Evolutionary conservation across 257 asterid species (phyloP), one percentile per base, ranked within the genome.

Genomic region (Leptodermis oblonga): DNA sequence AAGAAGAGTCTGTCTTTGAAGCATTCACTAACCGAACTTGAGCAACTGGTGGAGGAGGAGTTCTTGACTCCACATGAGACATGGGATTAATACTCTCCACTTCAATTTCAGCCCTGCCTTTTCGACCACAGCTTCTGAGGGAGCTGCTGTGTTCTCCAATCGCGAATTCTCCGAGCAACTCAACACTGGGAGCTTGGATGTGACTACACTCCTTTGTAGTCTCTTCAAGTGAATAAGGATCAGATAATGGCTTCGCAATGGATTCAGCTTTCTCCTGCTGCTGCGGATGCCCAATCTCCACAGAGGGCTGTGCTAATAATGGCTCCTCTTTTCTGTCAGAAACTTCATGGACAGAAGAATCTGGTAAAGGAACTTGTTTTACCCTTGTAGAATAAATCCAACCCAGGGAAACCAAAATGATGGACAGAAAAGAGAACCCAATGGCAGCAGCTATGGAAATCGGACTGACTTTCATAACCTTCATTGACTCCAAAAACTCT

Each of bases 121-220:
- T 74, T 70, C 17, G 70, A n/a, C 26, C 52, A 54, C 45, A 39
- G n/a, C 70, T 59, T 60, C 74, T 72, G 14, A 72, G 25, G 43
- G 76, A 73, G 73, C 79, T 74, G 67, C 78, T 64, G 37, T 63
- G 65, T 65, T 78, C 78, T 39, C 85, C 83, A 66, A 87, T 59
- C 26, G 54, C 82, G 17, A 88, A 56, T 78, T 91, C 97, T 34
- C 90, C 88, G 1, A 91, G 81, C 76, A 91, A 70, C 82, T 85
- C 84, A 43, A 84, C 85, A 6, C 67, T 62, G 30, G 92, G 91
- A 0, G 87, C 78, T 34, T 72, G 48, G 71, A 74, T 71, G 62
- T 46, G 52, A 74, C 69, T 51, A 28, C 36, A 30, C 31, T 67
- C 78, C 66, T 62, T 12, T 1, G 74, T 15, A 63, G 78, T 78